phyloP scores from a whole-genome alignment of 129 eudicot species.

The Cynara cardunculus region DNA sequence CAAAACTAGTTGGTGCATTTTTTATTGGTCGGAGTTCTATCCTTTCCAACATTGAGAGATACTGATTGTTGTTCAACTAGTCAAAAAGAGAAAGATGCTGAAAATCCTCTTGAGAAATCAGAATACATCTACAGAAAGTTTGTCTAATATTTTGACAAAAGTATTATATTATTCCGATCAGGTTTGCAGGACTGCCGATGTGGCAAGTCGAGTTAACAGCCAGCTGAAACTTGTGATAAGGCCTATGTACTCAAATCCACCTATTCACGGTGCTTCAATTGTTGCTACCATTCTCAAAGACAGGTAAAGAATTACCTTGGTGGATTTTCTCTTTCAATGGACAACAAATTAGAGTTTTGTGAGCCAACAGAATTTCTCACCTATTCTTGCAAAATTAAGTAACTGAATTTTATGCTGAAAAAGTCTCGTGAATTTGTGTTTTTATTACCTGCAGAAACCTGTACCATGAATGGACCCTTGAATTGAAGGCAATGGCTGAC shows the following conservation, averaged over 20 bases:
- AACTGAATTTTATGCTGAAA: not conserved
- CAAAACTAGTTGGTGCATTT: not conserved
- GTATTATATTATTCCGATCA: slow-evolving; percentile 9
- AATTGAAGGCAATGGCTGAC: slow-evolving; percentile 97
- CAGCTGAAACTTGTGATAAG: slow-evolving; percentile 89
- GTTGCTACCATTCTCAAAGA: slow-evolving; percentile 86
- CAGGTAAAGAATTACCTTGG: slow-evolving; percentile 40
- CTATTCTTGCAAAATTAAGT: not conserved
- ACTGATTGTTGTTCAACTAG: not conserved
- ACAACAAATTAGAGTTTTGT: not conserved
- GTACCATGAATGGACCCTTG: slow-evolving; percentile 84
- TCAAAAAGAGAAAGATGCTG: not conserved
- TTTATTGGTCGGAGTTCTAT: not conserved
- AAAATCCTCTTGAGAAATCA: not conserved
- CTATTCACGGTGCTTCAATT: slow-evolving; percentile 90
- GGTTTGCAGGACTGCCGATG: slow-evolving; percentile 89
- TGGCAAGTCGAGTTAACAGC: slow-evolving; percentile 86
- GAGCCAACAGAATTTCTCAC: not conserved
- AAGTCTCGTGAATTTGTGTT: slow-evolving; percentile 1
- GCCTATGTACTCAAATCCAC: slow-evolving; percentile 96
- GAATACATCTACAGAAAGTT: not conserved
- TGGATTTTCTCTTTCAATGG: not conserved
- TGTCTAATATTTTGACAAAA: not conserved
- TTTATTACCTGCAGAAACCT: slow-evolving; percentile 50
- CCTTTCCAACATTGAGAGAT: not conserved